Evolutionary conservation across 371 early-diverging fungal species (phyloP).

Genomic region (Zancudomyces culisetae): DNA sequence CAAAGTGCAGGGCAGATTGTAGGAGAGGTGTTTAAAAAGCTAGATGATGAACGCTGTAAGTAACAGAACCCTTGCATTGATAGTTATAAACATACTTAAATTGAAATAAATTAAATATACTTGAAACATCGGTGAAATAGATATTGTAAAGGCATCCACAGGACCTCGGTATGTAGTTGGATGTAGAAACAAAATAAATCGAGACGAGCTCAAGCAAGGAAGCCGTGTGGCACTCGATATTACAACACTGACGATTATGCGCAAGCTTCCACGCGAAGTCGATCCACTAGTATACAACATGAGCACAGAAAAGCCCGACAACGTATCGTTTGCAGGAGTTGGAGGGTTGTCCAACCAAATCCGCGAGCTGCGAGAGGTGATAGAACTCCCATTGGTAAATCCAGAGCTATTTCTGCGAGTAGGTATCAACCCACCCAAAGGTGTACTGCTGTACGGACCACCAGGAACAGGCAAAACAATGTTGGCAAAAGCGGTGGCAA

Average conservation of each 20-base stretch:
- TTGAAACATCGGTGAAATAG: constrained; percentile 23
- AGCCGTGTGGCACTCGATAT: constrained; percentile 97
- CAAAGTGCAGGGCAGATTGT: constrained; percentile 99
- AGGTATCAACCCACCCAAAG: constrained; percentile 96
- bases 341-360: constrained; percentile 97
- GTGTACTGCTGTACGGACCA: constrained; percentile 97
- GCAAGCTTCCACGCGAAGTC: constrained; percentile 94
- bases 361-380: constrained; percentile 94
- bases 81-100: no score
- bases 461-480: constrained; percentile 89
- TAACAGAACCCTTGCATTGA: constrained; percentile 22
- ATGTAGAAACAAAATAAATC: constrained; percentile 84
- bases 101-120: neutral
- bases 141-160: constrained; percentile 95
- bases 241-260: constrained; percentile 99
- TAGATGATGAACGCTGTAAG: constrained; percentile 95
- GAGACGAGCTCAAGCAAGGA: constrained; percentile 82
- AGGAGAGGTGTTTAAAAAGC: constrained; percentile 96
- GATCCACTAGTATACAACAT: constrained; percentile 99
- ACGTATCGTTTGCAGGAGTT: constrained; percentile 89
- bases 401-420: constrained; percentile 97
- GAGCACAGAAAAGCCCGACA: constrained; percentile 94
- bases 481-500: constrained; percentile 94
- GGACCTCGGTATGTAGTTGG: constrained; percentile 99
- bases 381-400: constrained; percentile 97